Percentiles rank a stretch among this genome's conserved stretches.
Conservation (phyloP, 768 basidiomycete species). For the Sporobolomyces phaffii region DNA sequence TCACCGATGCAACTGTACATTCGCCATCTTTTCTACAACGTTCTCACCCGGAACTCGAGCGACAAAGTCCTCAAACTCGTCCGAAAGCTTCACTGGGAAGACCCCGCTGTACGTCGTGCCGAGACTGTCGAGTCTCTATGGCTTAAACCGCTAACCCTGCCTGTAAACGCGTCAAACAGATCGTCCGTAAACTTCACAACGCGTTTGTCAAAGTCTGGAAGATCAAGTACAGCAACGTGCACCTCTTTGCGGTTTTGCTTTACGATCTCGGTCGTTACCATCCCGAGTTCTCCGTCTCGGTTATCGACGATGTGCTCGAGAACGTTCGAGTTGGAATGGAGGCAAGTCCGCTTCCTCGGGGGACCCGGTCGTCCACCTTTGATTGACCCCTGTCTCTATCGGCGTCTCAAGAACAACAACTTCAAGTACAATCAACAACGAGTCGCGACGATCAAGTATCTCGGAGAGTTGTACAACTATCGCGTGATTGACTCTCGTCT, state of each 20-base stretch:
- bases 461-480: conserved; percentile 96
- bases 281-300: conserved; percentile 74
- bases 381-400: no score
- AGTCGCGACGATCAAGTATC: conserved; percentile 83
- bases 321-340: conserved; percentile 85
- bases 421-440: conserved; percentile 93
- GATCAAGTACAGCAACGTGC: conserved; percentile 82
- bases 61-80: conserved; percentile 91
- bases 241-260: conserved; percentile 84
- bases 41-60: conserved; percentile 83
- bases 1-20: conserved; percentile 86
- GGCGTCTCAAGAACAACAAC: conserved; percentile 59
- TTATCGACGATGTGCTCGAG: conserved; percentile 92
- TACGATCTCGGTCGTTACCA: conserved; percentile 92
- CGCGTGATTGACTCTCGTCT: conserved; percentile 79
- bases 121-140: no score
- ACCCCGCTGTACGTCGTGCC: conserved; percentile 49
- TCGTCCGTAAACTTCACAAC: conserved; percentile 66
- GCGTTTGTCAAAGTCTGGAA: conserved; percentile 99
- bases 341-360: conserved; percentile 42
- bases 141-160: no score
- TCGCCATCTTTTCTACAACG: conserved; percentile 87
- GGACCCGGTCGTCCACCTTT: not conserved
- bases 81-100: conserved; percentile 95
- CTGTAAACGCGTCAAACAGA: no score